phyloP scores from a whole-genome alignment of 768 basidiomycete genomes.

The Auricularia auricula-judae region DNA sequence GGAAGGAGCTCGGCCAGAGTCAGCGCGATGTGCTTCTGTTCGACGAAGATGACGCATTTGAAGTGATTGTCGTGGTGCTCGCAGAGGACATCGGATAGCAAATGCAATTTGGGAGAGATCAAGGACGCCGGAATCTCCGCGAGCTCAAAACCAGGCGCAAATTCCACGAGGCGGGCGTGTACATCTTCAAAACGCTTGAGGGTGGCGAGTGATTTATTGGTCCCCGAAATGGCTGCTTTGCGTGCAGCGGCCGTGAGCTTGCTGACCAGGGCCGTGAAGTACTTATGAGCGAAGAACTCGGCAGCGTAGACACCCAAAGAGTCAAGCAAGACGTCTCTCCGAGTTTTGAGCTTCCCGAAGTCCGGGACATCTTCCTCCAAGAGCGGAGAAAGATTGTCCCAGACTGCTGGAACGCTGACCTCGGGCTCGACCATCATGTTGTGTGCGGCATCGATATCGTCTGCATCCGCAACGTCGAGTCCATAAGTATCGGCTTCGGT shows the following conservation, averaged over 20 bases:
- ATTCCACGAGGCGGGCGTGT: not conserved
- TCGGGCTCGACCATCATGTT: constrained; percentile 8
- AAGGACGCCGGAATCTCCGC: not conserved
- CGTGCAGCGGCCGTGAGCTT: not conserved
- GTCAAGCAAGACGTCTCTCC: constrained; percentile 48
- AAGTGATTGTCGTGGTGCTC: constrained; percentile 43
- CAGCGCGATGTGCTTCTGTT: constrained; percentile 70
- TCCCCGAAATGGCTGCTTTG: not conserved
- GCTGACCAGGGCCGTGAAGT: not conserved
- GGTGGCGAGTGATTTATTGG: no score
- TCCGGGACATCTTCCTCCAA: constrained; percentile 43
- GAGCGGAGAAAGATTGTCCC: constrained; percentile 40
- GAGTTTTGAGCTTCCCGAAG: constrained; percentile 41
- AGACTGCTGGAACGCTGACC: constrained; percentile 38
- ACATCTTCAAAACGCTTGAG: no score
- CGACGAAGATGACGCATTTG: constrained; percentile 80
- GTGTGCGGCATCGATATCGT: constrained; percentile 38
- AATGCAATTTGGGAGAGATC: constrained; percentile 63
- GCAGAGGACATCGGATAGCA: constrained; percentile 50
- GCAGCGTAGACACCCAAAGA: constrained; percentile 68
- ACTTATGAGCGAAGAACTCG: constrained; percentile 40
- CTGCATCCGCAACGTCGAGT: constrained; percentile 24
- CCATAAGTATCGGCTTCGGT: not conserved
- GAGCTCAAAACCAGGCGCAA: not conserved
- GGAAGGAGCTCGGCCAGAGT: constrained; percentile 57